phyloP scores from a whole-genome alignment of 2,329 filamentous ascomycete genomes.

The Trichophaea hybrida region DNA sequence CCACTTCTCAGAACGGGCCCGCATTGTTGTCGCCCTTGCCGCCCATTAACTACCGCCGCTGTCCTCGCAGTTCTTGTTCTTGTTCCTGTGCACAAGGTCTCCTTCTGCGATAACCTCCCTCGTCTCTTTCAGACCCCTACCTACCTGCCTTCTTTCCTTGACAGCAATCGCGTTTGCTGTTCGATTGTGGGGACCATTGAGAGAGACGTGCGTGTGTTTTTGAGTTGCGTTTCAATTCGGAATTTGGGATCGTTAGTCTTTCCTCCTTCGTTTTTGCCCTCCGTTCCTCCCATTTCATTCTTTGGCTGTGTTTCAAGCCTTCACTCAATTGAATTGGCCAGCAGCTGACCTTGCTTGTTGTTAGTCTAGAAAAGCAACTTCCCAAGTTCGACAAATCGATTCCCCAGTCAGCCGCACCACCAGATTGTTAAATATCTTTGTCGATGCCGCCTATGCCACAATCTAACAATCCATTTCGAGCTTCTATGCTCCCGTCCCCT shows the following conservation, averaged over 20 bases:
- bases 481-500: conserved; percentile 16
- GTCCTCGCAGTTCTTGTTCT: background rate
- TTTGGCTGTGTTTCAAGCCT: no score
- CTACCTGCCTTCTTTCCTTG: background rate
- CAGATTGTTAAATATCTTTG: background rate
- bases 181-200: background rate
- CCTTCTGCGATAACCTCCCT: background rate
- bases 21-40: background rate
- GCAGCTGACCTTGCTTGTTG: background rate
- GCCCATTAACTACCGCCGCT: background rate
- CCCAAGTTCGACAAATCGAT: background rate
- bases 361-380: background rate
- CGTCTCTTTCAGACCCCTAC: background rate
- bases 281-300: no score
- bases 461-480: conserved; percentile 22
- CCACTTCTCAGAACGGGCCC: background rate
- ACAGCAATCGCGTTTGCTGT: background rate
- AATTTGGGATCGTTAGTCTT: no score
- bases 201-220: background rate
- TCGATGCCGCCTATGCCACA: conserved; percentile 4
- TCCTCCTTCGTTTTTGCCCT: background rate
- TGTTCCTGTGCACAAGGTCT: background rate
- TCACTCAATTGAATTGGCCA: background rate
- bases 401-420: background rate
- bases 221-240: no score